Evolutionary conservation across 1,139 yeast species (phyloP), one percentile per base, ranked within the genome.

Genomic region (Kodamaea anthophila): DNA sequence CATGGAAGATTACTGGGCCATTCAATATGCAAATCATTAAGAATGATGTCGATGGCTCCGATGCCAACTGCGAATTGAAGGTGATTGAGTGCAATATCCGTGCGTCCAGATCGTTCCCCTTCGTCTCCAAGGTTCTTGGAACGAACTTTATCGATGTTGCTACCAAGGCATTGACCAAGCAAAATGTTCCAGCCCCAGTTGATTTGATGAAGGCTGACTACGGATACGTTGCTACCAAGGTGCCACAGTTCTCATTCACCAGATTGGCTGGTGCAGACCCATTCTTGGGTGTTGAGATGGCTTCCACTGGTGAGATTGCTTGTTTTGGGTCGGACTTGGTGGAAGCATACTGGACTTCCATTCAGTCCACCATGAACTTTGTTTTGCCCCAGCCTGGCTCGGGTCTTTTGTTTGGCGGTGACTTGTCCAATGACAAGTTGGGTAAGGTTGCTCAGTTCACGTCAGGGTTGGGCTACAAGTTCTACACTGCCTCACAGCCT

Each of bases 241-340:
- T 88, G 26, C 98, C 98, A 30, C 98, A 91, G 63, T 91, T 91
- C 60, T 88, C 97, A 3, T 91, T 88, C 68, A 87, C 98, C 26
- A 82, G 98, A 65, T 73, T 91, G 49, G 96, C 97, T 9, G 98
- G 98, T 43, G 98, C 98, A 27, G 98, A 91, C 58, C 98, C 98
- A 42, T 87, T 84, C 72, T 72, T 91, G 53, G 98, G 98, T 38
- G 98, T 91, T 43, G 98, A 91, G 66, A 91, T 91, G 98, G 83
- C 97, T 5, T 88, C 97, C 9, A 91, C 98, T 29, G 98, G 98
- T 56, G 98, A 91, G 65, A 82, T 91, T 52, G 98, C 98, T 15
- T 84, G 96, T 56, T 91, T 91, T 54, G 98, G 98, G 49, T 69
- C 67, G 42, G 81, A 86, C 57, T 61, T 81, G 41, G 53, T 74